Base-by-base conservation (phyloP, 805 yeast genomes). In the Starmerella lactis-condensi region DNA sequence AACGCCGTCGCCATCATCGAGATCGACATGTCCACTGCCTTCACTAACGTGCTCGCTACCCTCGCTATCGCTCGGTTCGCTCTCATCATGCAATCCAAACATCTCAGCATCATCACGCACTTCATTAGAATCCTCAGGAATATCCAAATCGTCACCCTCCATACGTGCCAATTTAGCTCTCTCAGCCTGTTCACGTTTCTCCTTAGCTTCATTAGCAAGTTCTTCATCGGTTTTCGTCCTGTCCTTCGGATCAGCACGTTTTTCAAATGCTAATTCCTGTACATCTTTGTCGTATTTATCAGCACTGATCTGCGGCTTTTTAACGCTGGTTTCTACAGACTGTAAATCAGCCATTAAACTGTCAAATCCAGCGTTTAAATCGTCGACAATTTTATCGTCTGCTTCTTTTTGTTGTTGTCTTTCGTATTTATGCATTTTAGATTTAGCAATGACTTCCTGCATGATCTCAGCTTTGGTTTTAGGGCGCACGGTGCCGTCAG, bases 161-260 rank as follows among this genome's bases (percentile, higher is more conserved):
- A 60, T 60, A 15, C 64, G 47, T 4, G 47, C 47, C 16, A 41
- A 37, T 22, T 62, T 41, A 16, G 50, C 53, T n/a, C 43, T 38
- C 25, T 53, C 59, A 2, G 54, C 49, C 27, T 50, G 47, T 29
- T 38, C 36, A 12, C 43, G 42, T 27, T 48, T 41, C 26, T 47
- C 54, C 5, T 46, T 51, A 13, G 45, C 47, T 31, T 55, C 61
- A 26, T 46, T 38, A 7, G 46, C 57, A 14, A 58, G 34, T 39
- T 60, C 64, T 28, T 59, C 61, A 3, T 44, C 58, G 0, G 63
- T 60, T 41, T 58, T 53, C 4, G 64, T 58, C 13, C 65, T 43
- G 24, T 58, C 62, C 6, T 46, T 35, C 3, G 64, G 64, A 22
- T 48, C 44, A 0, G 64, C 61, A 10, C 64, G 47, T 17, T 56